Conservation (phyloP, 805 yeast genomes). For the Candida railenensis region DNA sequence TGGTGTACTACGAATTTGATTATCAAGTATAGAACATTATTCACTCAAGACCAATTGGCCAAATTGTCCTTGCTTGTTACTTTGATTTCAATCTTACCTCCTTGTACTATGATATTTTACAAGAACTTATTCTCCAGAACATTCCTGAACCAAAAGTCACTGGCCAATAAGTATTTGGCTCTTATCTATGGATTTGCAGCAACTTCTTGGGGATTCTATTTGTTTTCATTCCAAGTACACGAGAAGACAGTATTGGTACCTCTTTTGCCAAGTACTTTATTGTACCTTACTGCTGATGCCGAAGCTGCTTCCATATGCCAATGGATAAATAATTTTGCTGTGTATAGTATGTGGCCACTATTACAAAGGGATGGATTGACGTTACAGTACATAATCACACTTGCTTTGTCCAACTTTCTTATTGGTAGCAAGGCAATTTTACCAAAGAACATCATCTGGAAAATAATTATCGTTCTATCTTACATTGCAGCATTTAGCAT, state of each 20-base stretch:
- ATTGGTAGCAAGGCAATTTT: conserved; percentile 21
- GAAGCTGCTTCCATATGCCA: conserved; percentile 69
- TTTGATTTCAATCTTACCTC: conserved; percentile 32
- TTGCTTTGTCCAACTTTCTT: conserved; percentile 49
- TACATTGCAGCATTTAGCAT: conserved; percentile 46
- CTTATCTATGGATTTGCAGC: conserved; percentile 71
- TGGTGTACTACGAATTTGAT: conserved; percentile 93
- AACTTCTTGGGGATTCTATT: conserved; percentile 81
- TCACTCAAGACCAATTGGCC: conserved; percentile 59
- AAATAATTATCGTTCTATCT: conserved; percentile 21
- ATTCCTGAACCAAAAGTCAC: conserved; percentile 11
- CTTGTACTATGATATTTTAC: conserved; percentile 35
- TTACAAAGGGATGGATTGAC: conserved; percentile 70
- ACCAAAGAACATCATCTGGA: conserved; percentile 18
- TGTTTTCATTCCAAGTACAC: conserved; percentile 94
- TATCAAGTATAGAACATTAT: conserved; percentile 62
- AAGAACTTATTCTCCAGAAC: conserved; percentile 21
- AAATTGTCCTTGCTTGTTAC: conserved; percentile 56
- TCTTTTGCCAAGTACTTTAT: conserved; percentile 74
- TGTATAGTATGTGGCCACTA: conserved; percentile 87
- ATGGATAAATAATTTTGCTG: conserved; percentile 84
- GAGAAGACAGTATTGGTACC: conserved; percentile 91
- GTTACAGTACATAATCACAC: conserved; percentile 67
- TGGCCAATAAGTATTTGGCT: conserved; percentile 10
- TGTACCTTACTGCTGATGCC: conserved; percentile 55